Base-by-base conservation (phyloP, 139 green algal species). In the Eudorina sp. region DNA sequence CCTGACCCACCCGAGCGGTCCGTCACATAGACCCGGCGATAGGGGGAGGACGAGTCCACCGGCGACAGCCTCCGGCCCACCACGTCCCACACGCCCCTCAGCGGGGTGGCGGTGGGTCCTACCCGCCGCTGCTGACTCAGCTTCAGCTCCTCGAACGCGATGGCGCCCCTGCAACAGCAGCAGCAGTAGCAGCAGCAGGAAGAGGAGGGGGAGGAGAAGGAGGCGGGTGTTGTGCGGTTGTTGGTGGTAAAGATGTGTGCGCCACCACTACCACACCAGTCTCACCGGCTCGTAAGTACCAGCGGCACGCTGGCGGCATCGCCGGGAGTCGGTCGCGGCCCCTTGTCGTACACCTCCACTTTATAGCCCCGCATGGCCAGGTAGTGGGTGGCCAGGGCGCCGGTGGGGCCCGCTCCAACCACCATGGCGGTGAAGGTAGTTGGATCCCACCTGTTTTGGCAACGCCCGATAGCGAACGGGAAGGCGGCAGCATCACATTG, bases 71-170 rank as follows among this genome's bases (percentile, higher is more conserved):
- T 9, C 27, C 41, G 60, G 0, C 29, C 41, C 60, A 25, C 79
- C 60, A 76, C n/a, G 60, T 76, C 60, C 80, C 80, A 86, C 62
- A 86, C 80, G 43, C 80, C 80, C 21, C 80, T 29, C 80, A 86
- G 80, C 14, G 80, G 40, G 4, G 41, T 64, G 40, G 60, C 80
- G 29, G n/a, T 48, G n/a, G 80, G 80, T 1, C 80, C 80, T 43
- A 86, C 60, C 5, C 80, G 80, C n/a, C 60, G 41, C 60, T 86
- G 80, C 4, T 51, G 6, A 6, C 40, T 19, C 60, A 86, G 29
- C 0, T n/a, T 4, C 34, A 86, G 80, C 80, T 86, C 80, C 60
- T 86, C 80, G 38, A 77, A 86, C n/a, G 80, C 80, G 60, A 86
- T 86, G 31, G 80, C 80, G 1, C 60, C 80, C 34, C 66, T 75